Conservation (phyloP, 108 stramenopile species). For the Schizochytrium sp. region DNA sequence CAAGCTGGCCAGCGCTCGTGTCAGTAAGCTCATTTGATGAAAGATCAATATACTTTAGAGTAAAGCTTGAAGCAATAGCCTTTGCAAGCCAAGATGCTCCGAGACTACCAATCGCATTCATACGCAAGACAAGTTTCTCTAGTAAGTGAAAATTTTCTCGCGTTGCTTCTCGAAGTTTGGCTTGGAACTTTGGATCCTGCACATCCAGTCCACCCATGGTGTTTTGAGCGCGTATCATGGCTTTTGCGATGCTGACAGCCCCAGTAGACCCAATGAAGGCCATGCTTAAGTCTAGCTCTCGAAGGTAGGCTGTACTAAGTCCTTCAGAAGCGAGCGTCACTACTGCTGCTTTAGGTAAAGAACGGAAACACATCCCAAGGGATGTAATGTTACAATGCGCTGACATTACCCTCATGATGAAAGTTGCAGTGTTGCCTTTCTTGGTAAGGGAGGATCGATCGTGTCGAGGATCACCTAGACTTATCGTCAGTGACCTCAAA, state of each 20-base stretch:
- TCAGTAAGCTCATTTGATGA: constrained; percentile 46
- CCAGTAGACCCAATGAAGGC: constrained; percentile 46
- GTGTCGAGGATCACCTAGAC: not conserved
- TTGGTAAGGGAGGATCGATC: constrained; percentile 53
- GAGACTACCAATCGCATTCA: constrained; percentile 36
- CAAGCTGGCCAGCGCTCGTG: constrained; percentile 1
- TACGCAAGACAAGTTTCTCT: constrained; percentile 8
- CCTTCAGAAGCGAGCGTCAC: constrained; percentile 4
- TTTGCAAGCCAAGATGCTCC: constrained; percentile 23
- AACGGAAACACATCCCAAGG: not conserved
- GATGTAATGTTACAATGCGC: not conserved
- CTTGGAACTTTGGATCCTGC: not conserved
- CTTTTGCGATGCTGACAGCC: constrained; percentile 1
- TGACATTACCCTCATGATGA: not conserved
- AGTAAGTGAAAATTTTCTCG: constrained; percentile 15
- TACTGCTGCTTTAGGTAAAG: constrained; percentile 40
- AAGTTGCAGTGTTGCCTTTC: constrained; percentile 23
- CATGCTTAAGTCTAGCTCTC: constrained; percentile 16
- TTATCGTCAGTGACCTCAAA: not conserved
- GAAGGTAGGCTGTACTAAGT: not conserved
- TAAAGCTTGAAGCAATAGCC: constrained; percentile 33
- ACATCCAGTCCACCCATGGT: not conserved
- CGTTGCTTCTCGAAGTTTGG: constrained; percentile 23
- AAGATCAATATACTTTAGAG: constrained; percentile 30
- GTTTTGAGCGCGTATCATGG: not conserved